Evolutionary conservation across 2,329 filamentous ascomycete species (phyloP).

Genomic region (Botrytis pseudocinerea): DNA sequence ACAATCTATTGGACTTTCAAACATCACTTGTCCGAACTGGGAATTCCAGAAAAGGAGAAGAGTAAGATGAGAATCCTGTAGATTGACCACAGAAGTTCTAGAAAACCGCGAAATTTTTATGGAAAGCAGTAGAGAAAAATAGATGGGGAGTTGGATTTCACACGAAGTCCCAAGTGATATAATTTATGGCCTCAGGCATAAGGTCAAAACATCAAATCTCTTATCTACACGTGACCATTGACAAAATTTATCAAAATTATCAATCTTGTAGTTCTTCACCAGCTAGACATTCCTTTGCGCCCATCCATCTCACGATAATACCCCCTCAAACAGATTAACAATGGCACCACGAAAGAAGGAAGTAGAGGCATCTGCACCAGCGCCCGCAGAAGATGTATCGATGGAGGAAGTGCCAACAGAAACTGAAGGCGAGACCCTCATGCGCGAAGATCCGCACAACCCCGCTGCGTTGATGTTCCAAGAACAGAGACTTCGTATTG

Average conservation of each 20-base stretch:
- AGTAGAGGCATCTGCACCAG: constrained; percentile 22
- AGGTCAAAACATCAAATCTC: neutral
- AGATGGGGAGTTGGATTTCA: neutral
- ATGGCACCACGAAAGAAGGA: constrained; percentile 36
- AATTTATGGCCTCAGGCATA: neutral
- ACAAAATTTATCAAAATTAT: constrained; percentile 24
- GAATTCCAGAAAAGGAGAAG: neutral
- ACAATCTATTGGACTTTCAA: constrained; percentile 9
- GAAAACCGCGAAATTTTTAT: neutral
- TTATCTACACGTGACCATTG: constrained; percentile 18
- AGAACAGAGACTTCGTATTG: constrained; percentile 38
- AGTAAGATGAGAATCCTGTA: no score
- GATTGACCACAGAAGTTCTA: neutral
- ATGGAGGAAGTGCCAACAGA: constrained; percentile 34
- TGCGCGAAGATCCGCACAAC: constrained; percentile 27
- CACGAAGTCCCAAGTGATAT: neutral
- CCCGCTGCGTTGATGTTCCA: constrained; percentile 27
- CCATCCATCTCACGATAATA: constrained; percentile 13
- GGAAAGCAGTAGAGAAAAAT: no score
- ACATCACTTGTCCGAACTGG: neutral
- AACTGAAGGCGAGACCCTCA: constrained; percentile 17
- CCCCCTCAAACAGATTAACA: constrained; percentile 4
- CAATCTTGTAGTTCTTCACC: neutral
- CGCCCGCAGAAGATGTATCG: constrained; percentile 33
- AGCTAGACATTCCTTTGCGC: constrained; percentile 17